phyloP scores from a whole-genome alignment of 495 filamentous ascomycete species.

The Aspergillus homomorphus region DNA sequence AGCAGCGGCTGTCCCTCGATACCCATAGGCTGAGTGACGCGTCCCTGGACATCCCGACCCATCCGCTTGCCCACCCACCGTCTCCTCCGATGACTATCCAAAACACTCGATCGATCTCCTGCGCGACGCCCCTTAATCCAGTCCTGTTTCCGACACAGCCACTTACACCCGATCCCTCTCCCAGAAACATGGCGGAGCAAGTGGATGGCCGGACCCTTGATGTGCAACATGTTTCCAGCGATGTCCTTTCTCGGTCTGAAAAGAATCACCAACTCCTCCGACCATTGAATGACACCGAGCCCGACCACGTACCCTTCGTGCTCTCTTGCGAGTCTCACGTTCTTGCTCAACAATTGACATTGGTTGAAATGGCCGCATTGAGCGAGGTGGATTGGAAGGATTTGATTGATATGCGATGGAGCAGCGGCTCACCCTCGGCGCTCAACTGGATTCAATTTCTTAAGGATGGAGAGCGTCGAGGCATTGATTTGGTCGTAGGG shows the following conservation, averaged over 20 bases:
- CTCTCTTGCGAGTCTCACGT: constrained; percentile 86
- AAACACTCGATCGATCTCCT: constrained; percentile 51
- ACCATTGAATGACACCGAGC: constrained; percentile 7
- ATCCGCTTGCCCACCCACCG: constrained; percentile 69
- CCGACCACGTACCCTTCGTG: constrained; percentile 82
- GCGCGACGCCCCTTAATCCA: constrained; percentile 37
- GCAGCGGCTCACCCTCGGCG: constrained; percentile 60
- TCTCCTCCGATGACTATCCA: constrained; percentile 76
- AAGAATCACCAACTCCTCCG: constrained; percentile 17
- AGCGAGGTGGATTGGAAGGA: constrained; percentile 98
- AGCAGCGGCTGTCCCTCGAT: constrained; percentile 32
- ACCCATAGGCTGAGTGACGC: constrained; percentile 39
- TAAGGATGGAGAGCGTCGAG: constrained; percentile 71
- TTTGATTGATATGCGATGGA: constrained; percentile 91
- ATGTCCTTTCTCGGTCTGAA: constrained; percentile 41
- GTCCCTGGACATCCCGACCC: constrained; percentile 54
- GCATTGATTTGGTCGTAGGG: constrained; percentile 93
- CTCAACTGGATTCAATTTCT: constrained; percentile 92
- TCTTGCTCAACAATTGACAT: constrained; percentile 88
- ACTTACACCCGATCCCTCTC: constrained; percentile 52
- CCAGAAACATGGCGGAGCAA: constrained; percentile 25
- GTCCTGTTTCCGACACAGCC: constrained; percentile 43
- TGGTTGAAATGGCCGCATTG: constrained; percentile 94
- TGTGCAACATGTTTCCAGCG: constrained; percentile 35
- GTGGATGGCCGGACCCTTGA: constrained; percentile 20